phyloP scores from a whole-genome alignment of 192 early-diverging fungal genomes.

The Dissophora ornata region DNA sequence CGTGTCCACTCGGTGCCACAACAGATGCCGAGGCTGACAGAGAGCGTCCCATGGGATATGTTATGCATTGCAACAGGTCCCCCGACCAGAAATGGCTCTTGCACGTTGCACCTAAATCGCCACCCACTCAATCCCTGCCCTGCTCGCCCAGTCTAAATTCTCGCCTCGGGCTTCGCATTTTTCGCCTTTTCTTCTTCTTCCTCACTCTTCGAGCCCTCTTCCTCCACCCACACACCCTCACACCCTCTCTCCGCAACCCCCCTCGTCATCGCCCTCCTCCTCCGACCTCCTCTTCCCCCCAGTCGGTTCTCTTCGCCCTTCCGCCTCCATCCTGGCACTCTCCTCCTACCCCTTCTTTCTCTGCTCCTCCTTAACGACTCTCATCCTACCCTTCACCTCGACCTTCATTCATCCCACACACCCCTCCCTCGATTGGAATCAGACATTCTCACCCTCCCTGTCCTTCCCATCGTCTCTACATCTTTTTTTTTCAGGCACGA shows the following conservation, averaged over 20 bases:
- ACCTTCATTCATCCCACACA: background rate
- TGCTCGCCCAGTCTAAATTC: no score
- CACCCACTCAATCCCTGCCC: no score
- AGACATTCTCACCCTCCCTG: background rate
- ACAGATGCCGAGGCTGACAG: no score
- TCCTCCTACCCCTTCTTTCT: background rate
- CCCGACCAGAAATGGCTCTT: no score
- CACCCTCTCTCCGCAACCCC: background rate
- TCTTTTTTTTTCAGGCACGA: no score
- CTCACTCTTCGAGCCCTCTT: constrained; percentile 4
- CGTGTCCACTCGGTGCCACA: no score
- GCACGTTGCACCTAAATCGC: no score
- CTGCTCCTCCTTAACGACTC: background rate
- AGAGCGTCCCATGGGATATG: no score
- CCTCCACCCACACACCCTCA: constrained; percentile 5
- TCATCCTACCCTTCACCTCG: background rate
- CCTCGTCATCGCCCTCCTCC: constrained; percentile 7
- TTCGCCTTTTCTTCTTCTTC: constrained; percentile 2
- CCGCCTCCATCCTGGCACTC: constrained; percentile 3
- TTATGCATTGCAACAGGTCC: no score
- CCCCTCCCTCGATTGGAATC: no score
- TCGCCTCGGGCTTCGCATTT: background rate
- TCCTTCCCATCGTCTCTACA: background rate
- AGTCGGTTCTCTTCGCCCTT: no score
- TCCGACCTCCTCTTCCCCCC: constrained; percentile 4